These are phyloP conservation scores for Lathyrus tuberosus DNA, from an alignment of 306 rosid genomes.

Conservation along the genomic window DNA sequence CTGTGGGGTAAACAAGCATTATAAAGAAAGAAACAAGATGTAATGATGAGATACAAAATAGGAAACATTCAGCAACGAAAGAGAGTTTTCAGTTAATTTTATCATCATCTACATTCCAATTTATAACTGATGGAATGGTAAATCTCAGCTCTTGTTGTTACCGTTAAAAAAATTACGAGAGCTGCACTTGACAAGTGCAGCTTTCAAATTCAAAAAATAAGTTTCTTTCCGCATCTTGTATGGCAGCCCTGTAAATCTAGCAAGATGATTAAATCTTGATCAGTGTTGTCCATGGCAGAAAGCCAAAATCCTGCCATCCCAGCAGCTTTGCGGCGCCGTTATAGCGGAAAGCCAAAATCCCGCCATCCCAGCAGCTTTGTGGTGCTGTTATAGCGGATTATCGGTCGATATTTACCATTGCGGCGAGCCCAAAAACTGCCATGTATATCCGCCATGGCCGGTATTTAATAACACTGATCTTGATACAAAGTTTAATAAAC, in stretches of 20 bases:
- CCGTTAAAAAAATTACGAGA: background rate
- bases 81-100: constrained; percentile 19
- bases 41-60: background rate
- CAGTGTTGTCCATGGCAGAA: no score
- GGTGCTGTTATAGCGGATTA: no score
- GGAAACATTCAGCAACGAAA: background rate
- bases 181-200: background rate
- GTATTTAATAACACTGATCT: background rate
- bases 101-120: constrained; percentile 15
- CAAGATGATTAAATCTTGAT: constrained; percentile 8
- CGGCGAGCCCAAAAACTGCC: no score
- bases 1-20: constrained; percentile 40
- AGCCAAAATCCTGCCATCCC: no score
- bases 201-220: constrained; percentile 21
- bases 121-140: background rate
- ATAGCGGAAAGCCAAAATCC: no score
- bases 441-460: no score
- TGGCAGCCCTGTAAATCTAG: background rate
- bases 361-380: no score
- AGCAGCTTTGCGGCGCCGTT: no score
- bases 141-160: constrained; percentile 19
- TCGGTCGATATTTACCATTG: no score
- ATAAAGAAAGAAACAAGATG: constrained; percentile 7
- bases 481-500: background rate
- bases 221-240: constrained; percentile 11